phyloP scores from a whole-genome alignment of 2,329 filamentous ascomycete genomes.

The Epichloe sibirici region DNA sequence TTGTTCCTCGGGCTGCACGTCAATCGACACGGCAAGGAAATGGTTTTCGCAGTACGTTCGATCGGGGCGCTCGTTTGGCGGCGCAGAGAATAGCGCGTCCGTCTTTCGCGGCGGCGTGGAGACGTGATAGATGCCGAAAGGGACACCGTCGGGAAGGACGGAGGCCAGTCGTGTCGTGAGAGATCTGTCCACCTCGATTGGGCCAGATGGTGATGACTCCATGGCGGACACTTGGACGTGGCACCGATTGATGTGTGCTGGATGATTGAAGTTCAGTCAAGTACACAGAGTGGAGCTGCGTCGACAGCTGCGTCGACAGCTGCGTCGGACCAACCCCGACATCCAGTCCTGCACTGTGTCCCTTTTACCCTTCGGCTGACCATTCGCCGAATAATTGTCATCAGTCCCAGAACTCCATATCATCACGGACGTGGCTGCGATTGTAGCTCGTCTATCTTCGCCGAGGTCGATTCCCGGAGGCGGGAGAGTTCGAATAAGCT shows the following conservation, averaged over 20 bases:
- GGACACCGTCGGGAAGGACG: constrained; percentile 39
- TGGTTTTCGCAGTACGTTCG: constrained; percentile 81
- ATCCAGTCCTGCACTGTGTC: no score
- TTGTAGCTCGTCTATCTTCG: no score
- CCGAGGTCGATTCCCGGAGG: no score
- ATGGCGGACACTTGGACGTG: not conserved
- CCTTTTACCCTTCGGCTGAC: no score
- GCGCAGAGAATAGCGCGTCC: constrained; percentile 66
- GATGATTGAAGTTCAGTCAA: not conserved
- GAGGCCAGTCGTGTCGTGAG: constrained; percentile 24
- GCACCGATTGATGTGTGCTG: no score
- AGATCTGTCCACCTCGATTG: not conserved
- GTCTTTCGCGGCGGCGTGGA: constrained; percentile 70
- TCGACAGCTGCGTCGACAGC: no score
- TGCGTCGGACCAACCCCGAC: no score
- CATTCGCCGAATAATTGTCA: no score
- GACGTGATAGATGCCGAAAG: constrained; percentile 69
- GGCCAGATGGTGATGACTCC: not conserved
- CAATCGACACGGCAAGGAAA: constrained; percentile 46
- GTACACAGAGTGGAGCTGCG: no score
- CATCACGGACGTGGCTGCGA: no score
- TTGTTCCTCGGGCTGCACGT: constrained; percentile 10
- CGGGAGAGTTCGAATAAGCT: no score
- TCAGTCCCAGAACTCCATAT: no score
- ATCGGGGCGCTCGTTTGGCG: constrained; percentile 58